A percentile compares a stretch with the other conserved stretches of the same genome.
phyloP scores from a whole-genome alignment of 768 basidiomycete species.

The Hebeloma cylindrosporum region DNA sequence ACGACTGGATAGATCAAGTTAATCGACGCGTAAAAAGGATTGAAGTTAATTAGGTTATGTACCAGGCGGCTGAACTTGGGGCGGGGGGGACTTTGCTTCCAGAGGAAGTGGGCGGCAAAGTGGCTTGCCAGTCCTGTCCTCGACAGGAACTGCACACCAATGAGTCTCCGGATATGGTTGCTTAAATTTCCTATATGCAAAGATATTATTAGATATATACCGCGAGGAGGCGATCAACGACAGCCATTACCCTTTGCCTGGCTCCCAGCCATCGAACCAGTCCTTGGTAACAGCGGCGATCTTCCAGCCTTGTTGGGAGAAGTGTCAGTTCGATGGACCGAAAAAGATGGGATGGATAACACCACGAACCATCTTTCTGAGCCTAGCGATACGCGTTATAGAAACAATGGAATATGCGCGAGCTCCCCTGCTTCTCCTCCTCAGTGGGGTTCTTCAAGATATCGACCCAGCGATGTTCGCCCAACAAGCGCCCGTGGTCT shows the following conservation, averaged over 20 bases:
- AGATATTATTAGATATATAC: not conserved
- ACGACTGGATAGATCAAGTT: constrained; percentile 28
- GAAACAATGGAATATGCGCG: constrained; percentile 43
- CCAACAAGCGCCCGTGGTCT: constrained; percentile 39
- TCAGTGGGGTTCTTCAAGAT: constrained; percentile 40
- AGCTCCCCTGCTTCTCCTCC: constrained; percentile 37
- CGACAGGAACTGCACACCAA: constrained; percentile 41
- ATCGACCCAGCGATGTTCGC: constrained; percentile 51
- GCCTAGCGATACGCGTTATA: constrained; percentile 43
- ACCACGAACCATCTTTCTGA: constrained; percentile 50
- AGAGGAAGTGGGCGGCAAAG: constrained; percentile 46
- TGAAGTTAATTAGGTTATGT: constrained; percentile 1
- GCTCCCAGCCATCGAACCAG: constrained; percentile 44
- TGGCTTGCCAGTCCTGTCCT: constrained; percentile 43
- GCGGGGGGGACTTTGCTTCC: constrained; percentile 32
- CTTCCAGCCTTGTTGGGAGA: constrained; percentile 47
- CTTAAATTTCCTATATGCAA: constrained; percentile 25
- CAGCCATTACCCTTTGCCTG: constrained; percentile 31
- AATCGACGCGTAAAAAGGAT: not conserved
- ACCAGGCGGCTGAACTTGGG: constrained; percentile 27
- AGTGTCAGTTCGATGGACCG: not conserved
- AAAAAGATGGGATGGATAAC: not conserved
- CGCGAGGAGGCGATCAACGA: not conserved
- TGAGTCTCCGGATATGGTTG: constrained; percentile 41
- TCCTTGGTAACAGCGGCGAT: constrained; percentile 38